A percentile compares a stretch with the other conserved stretches of the same genome.
Evolutionary conservation across 1,139 yeast genomes (phyloP).

Genomic region (Geotrichum restrictum): DNA sequence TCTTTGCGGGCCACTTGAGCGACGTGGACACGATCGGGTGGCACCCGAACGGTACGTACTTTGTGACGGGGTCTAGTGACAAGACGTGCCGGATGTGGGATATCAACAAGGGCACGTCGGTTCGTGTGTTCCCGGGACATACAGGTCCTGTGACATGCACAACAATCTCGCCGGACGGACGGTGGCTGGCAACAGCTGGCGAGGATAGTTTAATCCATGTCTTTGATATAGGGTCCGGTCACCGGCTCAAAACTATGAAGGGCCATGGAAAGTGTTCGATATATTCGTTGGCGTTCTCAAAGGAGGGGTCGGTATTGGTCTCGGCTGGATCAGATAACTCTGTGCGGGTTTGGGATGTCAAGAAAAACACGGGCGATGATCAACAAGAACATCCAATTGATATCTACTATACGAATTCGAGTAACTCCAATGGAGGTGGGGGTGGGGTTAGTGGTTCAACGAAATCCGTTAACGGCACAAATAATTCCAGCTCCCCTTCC

Average conservation of each 20-base stretch:
- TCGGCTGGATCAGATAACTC: conserved; percentile 93
- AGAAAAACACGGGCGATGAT: conserved; percentile 68
- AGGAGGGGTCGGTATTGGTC: conserved; percentile 83
- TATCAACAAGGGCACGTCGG: conserved; percentile 80
- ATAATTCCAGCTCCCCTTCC: too few species aligned
- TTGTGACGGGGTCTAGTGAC: conserved; percentile 92
- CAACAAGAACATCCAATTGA: conserved; percentile 59
- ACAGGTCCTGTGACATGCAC: conserved; percentile 80
- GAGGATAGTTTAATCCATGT: conserved; percentile 85
- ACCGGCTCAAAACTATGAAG: conserved; percentile 68
- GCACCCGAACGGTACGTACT: conserved; percentile 94
- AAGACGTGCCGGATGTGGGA: conserved; percentile 99
- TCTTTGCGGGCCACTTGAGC: conserved; percentile 94
- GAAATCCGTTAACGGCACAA: too few species aligned
- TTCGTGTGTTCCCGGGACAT: conserved; percentile 92
- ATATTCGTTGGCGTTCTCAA: conserved; percentile 78
- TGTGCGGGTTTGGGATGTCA: conserved; percentile 94
- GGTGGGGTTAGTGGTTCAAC: background rate
- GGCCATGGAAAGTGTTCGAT: conserved; percentile 91
- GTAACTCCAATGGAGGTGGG: background rate
- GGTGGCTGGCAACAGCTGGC: conserved; percentile 94
- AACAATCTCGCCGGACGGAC: conserved; percentile 93
- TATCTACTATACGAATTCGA: conserved; percentile 38
- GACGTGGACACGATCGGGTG: conserved; percentile 94
- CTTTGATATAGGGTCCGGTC: conserved; percentile 94